These are phyloP conservation scores for Naganishia liquefaciens DNA, from an alignment of 1,284 basidiomycete genomes.

Conservation along the genomic window DNA sequence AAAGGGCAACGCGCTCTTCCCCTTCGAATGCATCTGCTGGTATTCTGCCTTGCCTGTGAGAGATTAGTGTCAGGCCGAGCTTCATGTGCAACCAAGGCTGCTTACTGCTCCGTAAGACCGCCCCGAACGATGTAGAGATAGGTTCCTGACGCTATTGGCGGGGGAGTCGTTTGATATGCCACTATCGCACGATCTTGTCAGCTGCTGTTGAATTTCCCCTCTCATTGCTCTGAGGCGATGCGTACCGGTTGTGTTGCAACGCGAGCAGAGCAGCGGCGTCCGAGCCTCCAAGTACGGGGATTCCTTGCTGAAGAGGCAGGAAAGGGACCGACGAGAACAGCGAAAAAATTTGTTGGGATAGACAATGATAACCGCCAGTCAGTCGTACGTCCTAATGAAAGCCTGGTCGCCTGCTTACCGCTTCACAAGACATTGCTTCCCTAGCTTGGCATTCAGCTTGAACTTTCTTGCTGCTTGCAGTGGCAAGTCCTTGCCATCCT, in stretches of 20 bases:
- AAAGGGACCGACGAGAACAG: neutral
- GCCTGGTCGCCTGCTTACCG: conserved; percentile 35
- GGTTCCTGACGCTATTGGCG: conserved; percentile 46
- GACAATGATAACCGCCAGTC: too few species aligned
- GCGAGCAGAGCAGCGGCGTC: conserved; percentile 47
- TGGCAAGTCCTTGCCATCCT: conserved; percentile 36
- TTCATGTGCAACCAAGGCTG: neutral
- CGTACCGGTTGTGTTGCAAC: conserved; percentile 51
- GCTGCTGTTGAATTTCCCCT: neutral
- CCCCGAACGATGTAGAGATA: conserved; percentile 53
- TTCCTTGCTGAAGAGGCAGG: conserved; percentile 10
- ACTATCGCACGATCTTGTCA: conserved; percentile 36
- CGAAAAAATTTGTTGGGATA: too few species aligned
- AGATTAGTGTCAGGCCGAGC: neutral
- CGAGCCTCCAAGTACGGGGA: conserved; percentile 44
- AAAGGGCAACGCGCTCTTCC: conserved; percentile 39
- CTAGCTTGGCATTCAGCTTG: conserved; percentile 51
- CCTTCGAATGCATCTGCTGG: conserved; percentile 55
- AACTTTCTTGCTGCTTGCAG: conserved; percentile 49
- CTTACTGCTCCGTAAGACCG: conserved; percentile 52
- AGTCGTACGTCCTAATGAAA: too few species aligned
- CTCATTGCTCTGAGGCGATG: neutral
- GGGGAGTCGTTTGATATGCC: conserved; percentile 50
- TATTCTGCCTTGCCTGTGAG: conserved; percentile 48
- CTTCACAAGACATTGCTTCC: conserved; percentile 47